Percentiles rank a stretch among this genome's conserved stretches.
Evolutionary conservation across 2,329 filamentous ascomycete species (phyloP).

Genomic region (Diaporthe ampelina): DNA sequence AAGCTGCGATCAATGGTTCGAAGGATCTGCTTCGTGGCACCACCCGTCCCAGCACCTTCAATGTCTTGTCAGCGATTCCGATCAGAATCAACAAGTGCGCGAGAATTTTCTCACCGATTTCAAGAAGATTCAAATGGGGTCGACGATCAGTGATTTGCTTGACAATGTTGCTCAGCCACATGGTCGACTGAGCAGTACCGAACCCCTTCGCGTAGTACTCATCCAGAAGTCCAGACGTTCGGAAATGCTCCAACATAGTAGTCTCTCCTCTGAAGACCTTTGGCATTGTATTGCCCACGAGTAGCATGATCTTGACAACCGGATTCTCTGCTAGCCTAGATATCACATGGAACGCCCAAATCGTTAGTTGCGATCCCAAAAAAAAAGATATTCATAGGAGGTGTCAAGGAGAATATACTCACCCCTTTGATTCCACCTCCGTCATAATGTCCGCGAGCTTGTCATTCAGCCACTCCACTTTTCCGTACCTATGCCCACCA

Average conservation of each 20-base stretch:
- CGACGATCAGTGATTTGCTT: conserved; percentile 35
- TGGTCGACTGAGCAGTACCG: conserved; percentile 23
- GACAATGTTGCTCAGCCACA: conserved; percentile 30
- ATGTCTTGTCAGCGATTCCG: not conserved
- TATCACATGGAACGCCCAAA: not conserved
- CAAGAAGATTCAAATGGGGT: conserved; percentile 50
- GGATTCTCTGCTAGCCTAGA: conserved; percentile 13
- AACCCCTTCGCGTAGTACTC: conserved; percentile 37
- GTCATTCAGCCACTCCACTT: not conserved
- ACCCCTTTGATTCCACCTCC: conserved; percentile 17
- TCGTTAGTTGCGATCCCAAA: not conserved
- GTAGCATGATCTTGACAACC: conserved; percentile 14
- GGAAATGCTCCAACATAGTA: conserved; percentile 43
- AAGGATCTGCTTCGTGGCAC: conserved; percentile 54
- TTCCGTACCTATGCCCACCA: not conserved
- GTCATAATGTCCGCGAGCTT: conserved; percentile 9
- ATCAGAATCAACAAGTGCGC: not conserved
- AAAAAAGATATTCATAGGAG: no score
- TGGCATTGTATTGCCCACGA: conserved; percentile 21
- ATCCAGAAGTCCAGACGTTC: conserved; percentile 40
- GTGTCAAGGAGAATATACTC: not conserved
- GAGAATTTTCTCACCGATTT: not conserved
- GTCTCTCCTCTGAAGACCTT: conserved; percentile 18
- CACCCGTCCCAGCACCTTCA: conserved; percentile 45
- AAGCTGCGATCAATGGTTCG: conserved; percentile 49